A percentile compares a stretch with the other conserved stretches of the same genome.
These are phyloP conservation scores for Kodamaea restingae DNA, from an alignment of 805 yeast genomes.

Conservation along the genomic window DNA sequence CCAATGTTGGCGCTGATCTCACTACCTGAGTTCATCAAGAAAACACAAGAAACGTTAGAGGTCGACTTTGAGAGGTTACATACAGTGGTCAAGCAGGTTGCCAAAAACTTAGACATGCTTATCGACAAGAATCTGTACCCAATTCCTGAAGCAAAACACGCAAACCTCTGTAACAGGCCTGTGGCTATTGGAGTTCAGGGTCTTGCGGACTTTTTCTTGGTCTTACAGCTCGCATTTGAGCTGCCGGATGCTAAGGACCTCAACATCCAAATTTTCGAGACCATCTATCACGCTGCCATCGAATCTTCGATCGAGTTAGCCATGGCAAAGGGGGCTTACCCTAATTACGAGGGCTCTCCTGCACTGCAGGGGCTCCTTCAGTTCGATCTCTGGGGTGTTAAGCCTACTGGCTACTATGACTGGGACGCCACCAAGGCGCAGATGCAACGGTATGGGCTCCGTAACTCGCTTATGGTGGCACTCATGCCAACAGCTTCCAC, in stretches of 20 bases:
- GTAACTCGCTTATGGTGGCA: slow-evolving; percentile 86
- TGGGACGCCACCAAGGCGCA: slow-evolving; percentile 71
- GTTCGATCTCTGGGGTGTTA: slow-evolving; percentile 79
- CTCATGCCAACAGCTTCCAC: slow-evolving; percentile 99
- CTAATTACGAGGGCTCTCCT: slow-evolving; percentile 79
- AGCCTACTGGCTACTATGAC: slow-evolving; percentile 74
- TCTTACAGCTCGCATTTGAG: slow-evolving; percentile 80
- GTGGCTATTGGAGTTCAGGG: slow-evolving; percentile 99
- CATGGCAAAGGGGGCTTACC: slow-evolving; percentile 60
- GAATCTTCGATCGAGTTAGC: slow-evolving; percentile 88
- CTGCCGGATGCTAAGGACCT: slow-evolving; percentile 70
- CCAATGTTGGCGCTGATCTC: slow-evolving; percentile 93
- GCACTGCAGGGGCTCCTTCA: slow-evolving; percentile 82
- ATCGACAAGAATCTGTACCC: slow-evolving; percentile 89
- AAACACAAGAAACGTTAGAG: slow-evolving; percentile 25
- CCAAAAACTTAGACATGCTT: slow-evolving; percentile 73
- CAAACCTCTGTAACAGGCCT: slow-evolving; percentile 85
- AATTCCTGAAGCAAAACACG: slow-evolving; percentile 63
- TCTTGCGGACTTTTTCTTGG: slow-evolving; percentile 82
- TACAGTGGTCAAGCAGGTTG: slow-evolving; percentile 68
- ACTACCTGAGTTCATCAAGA: slow-evolving; percentile 65
- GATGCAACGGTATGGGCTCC: slow-evolving; percentile 60
- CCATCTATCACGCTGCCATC: slow-evolving; percentile 89
- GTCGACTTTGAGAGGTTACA: slow-evolving; percentile 78
- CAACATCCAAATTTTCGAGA: slow-evolving; percentile 86